Conservation (phyloP, 306 rosid genomes). For the Trifolium fragiferum region DNA sequence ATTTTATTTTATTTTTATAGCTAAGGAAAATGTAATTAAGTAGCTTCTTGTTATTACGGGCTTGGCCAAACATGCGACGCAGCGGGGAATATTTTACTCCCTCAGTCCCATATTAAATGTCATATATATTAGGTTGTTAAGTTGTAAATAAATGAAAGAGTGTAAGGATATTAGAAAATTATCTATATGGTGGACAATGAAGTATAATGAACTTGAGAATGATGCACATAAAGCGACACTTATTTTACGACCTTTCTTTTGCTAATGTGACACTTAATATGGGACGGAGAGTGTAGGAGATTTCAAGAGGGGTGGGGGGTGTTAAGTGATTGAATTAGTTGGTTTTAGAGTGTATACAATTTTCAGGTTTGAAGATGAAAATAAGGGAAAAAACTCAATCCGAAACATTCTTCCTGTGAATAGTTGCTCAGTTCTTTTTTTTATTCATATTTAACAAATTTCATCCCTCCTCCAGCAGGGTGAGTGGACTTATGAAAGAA, state of each 20-base stretch:
- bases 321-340: background rate
- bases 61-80: too few relatives aligned
- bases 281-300: background rate
- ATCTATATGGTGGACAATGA: background rate
- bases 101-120: background rate
- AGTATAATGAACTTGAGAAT: background rate
- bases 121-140: background rate
- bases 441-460: background rate
- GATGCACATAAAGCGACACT: background rate
- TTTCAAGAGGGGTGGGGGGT: background rate
- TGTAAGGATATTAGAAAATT: too few relatives aligned
- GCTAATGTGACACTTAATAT: background rate
- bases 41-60: too few relatives aligned
- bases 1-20: too few relatives aligned
- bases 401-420: background rate
- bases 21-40: too few relatives aligned
- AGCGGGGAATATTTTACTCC: too few relatives aligned
- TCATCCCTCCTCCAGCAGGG: background rate
- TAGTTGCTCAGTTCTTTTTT: slow-evolving; percentile 1
- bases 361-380: slow-evolving; percentile 20
- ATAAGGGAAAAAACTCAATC: background rate
- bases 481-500: background rate
- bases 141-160: background rate
- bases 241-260: background rate
- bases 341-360: background rate